Conservation (phyloP, 176 grass and related monocot genomes). For the Cenchrus americanus region DNA sequence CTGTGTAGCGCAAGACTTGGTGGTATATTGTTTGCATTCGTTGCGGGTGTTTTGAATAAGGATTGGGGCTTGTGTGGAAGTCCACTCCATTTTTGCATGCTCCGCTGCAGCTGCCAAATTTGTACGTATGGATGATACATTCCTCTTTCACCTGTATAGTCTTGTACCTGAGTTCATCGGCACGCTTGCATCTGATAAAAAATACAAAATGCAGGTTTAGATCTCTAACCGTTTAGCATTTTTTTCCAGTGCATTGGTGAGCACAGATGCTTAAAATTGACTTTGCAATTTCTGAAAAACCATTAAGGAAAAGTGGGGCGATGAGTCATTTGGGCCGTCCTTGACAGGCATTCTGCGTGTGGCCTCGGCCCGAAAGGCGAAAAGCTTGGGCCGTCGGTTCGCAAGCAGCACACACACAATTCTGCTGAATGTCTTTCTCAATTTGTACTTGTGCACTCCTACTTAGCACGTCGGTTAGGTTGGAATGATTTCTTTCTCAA, state of each 20-base stretch:
- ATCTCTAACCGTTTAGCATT: neutral
- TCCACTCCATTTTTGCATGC: slow-evolving; percentile 11
- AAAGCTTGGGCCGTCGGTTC: neutral
- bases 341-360: neutral
- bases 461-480: no score
- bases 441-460: neutral
- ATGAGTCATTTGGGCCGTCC: neutral
- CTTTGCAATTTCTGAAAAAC: neutral
- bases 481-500: neutral
- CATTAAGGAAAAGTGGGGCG: neutral
- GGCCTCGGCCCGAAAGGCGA: no score
- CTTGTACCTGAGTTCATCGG: neutral
- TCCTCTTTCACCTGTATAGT: neutral
- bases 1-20: slow-evolving; percentile 12
- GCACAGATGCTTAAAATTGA: neutral
- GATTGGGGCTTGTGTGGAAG: neutral
- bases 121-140: neutral
- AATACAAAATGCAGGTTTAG: neutral
- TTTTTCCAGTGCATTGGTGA: neutral
- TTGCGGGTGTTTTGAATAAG: slow-evolving; percentile 37
- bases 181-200: neutral
- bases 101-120: slow-evolving; percentile 12
- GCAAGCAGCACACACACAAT: neutral
- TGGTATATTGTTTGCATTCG: slow-evolving; percentile 45
- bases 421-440: neutral